Evolutionary conservation across 495 filamentous ascomycete species (phyloP).

Genomic region (Hypoxylon rickii): DNA sequence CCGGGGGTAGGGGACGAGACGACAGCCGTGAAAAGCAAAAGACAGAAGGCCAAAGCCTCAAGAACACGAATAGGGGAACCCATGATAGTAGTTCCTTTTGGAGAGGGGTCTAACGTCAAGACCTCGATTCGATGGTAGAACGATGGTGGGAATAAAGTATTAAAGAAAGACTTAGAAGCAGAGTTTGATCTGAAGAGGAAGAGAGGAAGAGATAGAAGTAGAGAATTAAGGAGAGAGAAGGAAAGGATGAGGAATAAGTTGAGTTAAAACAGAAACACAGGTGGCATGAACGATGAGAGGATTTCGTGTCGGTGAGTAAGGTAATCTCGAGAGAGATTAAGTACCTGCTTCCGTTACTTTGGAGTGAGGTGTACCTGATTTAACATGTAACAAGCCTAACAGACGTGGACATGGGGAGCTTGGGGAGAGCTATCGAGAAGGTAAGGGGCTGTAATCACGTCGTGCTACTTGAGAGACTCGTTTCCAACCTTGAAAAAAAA

Average conservation of each 20-base stretch:
- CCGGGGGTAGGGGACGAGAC: slow-evolving; percentile 5
- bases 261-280: slow-evolving; percentile 5
- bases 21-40: slow-evolving; percentile 20
- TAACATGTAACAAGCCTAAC: neutral
- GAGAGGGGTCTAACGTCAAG: too few species aligned
- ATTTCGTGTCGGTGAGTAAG: slow-evolving; percentile 2
- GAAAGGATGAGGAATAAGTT: neutral
- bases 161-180: neutral
- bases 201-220: neutral
- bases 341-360: slow-evolving; percentile 9
- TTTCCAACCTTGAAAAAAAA: too few species aligned
- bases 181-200: neutral
- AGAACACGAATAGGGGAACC: slow-evolving; percentile 19
- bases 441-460: too few species aligned
- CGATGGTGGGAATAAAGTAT: neutral
- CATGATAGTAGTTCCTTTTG: slow-evolving; percentile 14
- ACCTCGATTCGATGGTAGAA: slow-evolving; percentile 2
- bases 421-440: too few species aligned
- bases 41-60: slow-evolving; percentile 22
- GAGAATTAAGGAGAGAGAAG: neutral
- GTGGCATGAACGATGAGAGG: slow-evolving; percentile 7
- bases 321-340: slow-evolving; percentile 18
- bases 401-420: neutral
- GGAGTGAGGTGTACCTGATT: neutral
- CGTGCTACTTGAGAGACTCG: too few species aligned